Percentiles rank a stretch among this genome's conserved stretches.
phyloP scores from a whole-genome alignment of 2,329 filamentous ascomycete species.

The Thelonectria discophora region DNA sequence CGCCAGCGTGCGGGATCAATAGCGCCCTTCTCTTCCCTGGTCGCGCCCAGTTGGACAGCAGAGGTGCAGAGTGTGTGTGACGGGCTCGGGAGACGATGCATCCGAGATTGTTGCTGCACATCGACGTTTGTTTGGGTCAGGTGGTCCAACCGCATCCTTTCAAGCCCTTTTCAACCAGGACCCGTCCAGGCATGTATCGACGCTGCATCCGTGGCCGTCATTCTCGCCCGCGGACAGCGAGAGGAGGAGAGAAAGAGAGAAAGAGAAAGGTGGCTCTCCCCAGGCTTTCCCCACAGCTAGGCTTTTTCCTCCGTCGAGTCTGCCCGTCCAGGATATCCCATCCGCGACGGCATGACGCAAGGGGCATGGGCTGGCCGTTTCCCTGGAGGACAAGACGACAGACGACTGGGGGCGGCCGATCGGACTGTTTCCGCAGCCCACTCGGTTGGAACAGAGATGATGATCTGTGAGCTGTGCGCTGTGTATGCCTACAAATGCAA shows the following conservation, averaged over 20 bases:
- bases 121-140: slow-evolving; percentile 28
- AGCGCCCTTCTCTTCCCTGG: slow-evolving; percentile 11
- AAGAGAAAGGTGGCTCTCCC: too few species aligned
- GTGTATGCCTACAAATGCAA: background rate
- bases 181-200: slow-evolving; percentile 29
- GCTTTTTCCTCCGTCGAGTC: slow-evolving; percentile 38
- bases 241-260: too few species aligned
- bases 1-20: slow-evolving; percentile 19
- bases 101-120: slow-evolving; percentile 44
- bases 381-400: slow-evolving; percentile 10
- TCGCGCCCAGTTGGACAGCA: slow-evolving; percentile 15
- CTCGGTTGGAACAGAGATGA: background rate
- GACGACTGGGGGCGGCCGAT: slow-evolving; percentile 33
- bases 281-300: slow-evolving; percentile 38
- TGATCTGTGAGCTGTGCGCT: background rate
- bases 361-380: slow-evolving; percentile 27
- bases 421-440: slow-evolving; percentile 33
- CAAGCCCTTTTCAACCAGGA: slow-evolving; percentile 14
- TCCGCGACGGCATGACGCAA: slow-evolving; percentile 37
- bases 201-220: background rate
- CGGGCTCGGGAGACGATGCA: slow-evolving; percentile 38
- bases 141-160: slow-evolving; percentile 29
- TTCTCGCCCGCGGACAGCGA: slow-evolving; percentile 5
- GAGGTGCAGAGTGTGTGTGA: slow-evolving; percentile 29
- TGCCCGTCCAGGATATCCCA: slow-evolving; percentile 32